Conservation (phyloP, 192 early-diverging fungal genomes). For the Rhizoclosmatium globosum region DNA sequence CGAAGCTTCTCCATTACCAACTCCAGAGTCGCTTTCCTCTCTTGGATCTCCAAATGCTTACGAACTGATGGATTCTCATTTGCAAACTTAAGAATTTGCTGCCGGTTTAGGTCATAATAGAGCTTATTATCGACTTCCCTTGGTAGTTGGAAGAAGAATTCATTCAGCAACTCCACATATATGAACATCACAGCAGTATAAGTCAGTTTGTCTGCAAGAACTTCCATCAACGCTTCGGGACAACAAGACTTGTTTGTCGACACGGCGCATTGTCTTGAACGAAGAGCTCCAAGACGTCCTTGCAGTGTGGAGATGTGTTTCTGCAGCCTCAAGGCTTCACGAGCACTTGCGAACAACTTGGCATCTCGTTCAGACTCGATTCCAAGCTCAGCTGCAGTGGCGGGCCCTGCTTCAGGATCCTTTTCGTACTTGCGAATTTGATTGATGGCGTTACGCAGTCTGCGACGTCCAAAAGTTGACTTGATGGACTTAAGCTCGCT, state of each 20-base stretch:
- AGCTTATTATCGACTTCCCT: constrained; percentile 91
- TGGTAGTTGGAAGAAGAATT: constrained; percentile 98
- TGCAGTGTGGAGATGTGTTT: constrained; percentile 80
- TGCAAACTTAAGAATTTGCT: constrained; percentile 88
- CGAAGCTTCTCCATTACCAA: constrained; percentile 58
- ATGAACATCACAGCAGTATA: constrained; percentile 98
- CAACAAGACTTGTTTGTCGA: constrained; percentile 89
- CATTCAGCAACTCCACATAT: constrained; percentile 94
- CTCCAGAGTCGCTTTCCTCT: constrained; percentile 85
- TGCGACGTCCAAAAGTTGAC: constrained; percentile 75
- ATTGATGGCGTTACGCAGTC: constrained; percentile 85
- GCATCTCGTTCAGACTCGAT: constrained; percentile 75
- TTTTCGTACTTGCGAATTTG: constrained; percentile 77
- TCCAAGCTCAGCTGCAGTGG: constrained; percentile 58
- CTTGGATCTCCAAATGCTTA: constrained; percentile 86
- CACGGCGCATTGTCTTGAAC: constrained; percentile 82
- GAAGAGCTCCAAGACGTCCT: constrained; percentile 80
- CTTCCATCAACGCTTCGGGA: constrained; percentile 91
- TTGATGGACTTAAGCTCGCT: constrained; percentile 77
- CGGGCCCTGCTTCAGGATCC: constrained; percentile 9
- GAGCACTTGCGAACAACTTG: constrained; percentile 78
- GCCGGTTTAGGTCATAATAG: constrained; percentile 83
- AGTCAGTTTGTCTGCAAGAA: constrained; percentile 93
- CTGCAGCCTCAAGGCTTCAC: constrained; percentile 80
- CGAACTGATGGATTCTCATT: constrained; percentile 86